Percentiles rank a stretch among this genome's conserved stretches.
Conservation (phyloP, 208 protist genomes). For the Wallacemonas collosoma region DNA sequence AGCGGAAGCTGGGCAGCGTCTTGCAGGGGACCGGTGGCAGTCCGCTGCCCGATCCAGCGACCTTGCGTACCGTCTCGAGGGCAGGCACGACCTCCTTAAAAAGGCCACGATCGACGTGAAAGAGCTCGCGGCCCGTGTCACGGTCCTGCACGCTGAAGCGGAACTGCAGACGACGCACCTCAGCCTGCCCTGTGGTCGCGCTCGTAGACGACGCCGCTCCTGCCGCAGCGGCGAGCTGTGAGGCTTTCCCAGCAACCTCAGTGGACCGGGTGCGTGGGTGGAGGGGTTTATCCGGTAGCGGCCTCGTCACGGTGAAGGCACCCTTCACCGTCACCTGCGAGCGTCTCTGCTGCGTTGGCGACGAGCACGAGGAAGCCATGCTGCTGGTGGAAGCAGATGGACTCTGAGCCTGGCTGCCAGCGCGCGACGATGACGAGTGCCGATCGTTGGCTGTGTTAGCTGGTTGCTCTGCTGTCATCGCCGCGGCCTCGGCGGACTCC, state of each 20-base stretch:
- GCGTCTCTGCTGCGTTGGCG: neutral
- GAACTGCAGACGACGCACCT: constrained; percentile 41
- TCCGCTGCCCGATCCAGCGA: constrained; percentile 6
- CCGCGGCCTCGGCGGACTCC: neutral
- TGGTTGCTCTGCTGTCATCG: constrained; percentile 4
- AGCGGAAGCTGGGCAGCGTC: constrained; percentile 46
- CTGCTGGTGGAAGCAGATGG: constrained; percentile 19
- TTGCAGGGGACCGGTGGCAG: constrained; percentile 34
- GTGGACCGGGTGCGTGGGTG: constrained; percentile 9
- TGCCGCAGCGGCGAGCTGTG: neutral
- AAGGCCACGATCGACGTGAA: constrained; percentile 23
- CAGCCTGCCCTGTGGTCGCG: neutral
- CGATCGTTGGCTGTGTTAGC: neutral
- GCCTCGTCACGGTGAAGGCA: constrained; percentile 32
- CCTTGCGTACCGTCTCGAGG: constrained; percentile 34
- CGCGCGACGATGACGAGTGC: neutral
- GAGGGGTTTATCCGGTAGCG: constrained; percentile 14
- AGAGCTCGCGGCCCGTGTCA: constrained; percentile 12
- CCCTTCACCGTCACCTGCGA: constrained; percentile 23
- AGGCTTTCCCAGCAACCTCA: constrained; percentile 11
- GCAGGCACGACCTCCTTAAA: constrained; percentile 47
- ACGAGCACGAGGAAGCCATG: constrained; percentile 9
- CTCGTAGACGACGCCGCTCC: neutral
- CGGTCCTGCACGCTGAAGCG: constrained; percentile 20
- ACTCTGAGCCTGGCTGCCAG: constrained; percentile 14